Base-by-base conservation (phyloP, 257 asterid species). In the Henckelia pumila region DNA sequence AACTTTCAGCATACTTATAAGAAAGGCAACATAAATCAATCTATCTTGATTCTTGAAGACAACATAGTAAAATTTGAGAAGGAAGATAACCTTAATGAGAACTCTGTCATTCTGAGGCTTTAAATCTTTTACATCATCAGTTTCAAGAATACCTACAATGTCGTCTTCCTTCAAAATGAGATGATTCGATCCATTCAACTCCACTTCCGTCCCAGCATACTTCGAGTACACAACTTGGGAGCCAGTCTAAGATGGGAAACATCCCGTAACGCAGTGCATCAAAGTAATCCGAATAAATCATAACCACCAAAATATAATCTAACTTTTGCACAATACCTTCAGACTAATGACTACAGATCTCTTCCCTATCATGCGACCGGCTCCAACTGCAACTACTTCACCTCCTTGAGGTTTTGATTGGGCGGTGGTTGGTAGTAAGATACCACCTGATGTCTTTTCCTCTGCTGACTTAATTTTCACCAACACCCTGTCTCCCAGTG, bases 191-290 rank as follows among this genome's bases (percentile, higher is more conserved):
- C 96, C 96, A 19, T 93, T 69, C 72, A 93, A 93, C 69, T 93
- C 97, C n/a, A 93, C 96, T 80, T 93, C 97, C 0, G 97, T 93
- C 47, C 99, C 99, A 3, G 97, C 96, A 44, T 90, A 93, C 79
- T 88, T 93, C 1, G 99, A 88, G n/a, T n/a, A n/a, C n/a, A 93
- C 88, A 63, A 90, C 85, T 70, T 90, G 86, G 64, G 86, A 56
- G 65, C 99, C 99, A 37, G 84, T 82, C 99, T 93, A 75, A 73
- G n/a, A 74, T 8, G 20, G 21, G 20, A 3, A 61, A 28, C 49
- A 68, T 44, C 40, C 2, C 17, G 63, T 73, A 49, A 80, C 30
- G n/a, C 30, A 26, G 30, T 26, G 30, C 30, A 69, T 24, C 44
- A 17, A 32, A 32, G 10, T 4, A 50, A 59, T 40, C 17, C 0